phyloP scores from a whole-genome alignment of 169 alveolate species.

The Eimeria acervulina region DNA sequence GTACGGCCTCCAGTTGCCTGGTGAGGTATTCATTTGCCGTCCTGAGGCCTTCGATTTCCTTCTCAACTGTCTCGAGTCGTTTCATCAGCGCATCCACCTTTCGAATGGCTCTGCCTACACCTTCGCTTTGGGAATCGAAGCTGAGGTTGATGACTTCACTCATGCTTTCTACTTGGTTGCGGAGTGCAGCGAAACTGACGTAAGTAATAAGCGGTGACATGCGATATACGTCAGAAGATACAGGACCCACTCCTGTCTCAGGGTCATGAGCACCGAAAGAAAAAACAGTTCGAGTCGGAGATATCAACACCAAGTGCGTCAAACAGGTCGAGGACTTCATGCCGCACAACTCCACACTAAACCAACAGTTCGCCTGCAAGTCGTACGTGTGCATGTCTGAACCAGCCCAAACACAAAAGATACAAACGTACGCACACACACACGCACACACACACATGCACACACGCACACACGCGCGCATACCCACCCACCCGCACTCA shows the following conservation, averaged over 20 bases:
- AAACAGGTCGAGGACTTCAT: conserved; percentile 13
- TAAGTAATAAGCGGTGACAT: conserved; percentile 72
- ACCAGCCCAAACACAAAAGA: no score
- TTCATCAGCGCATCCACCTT: conserved; percentile 58
- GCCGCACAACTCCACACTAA: conserved; percentile 37
- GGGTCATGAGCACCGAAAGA: conserved; percentile 77
- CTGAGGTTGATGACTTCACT: conserved; percentile 59
- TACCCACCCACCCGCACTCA: no score
- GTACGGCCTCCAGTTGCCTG: conserved; percentile 38
- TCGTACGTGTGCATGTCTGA: conserved; percentile 79
- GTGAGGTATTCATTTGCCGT: conserved; percentile 58
- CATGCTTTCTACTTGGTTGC: conserved; percentile 77
- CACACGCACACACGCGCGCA: neutral
- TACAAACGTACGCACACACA: neutral
- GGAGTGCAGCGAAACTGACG: conserved; percentile 78
- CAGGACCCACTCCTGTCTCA: conserved; percentile 54
- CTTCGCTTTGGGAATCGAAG: conserved; percentile 69
- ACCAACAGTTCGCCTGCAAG: conserved; percentile 82
- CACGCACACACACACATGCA: neutral
- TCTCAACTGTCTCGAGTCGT: conserved; percentile 37
- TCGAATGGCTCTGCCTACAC: conserved; percentile 65
- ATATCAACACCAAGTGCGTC: conserved; percentile 55
- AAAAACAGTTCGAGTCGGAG: conserved; percentile 56
- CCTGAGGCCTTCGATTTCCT: conserved; percentile 58
- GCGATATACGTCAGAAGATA: conserved; percentile 75